Base-by-base conservation (phyloP, 306 rosid species). In the Cyamopsis tetragonoloba region DNA sequence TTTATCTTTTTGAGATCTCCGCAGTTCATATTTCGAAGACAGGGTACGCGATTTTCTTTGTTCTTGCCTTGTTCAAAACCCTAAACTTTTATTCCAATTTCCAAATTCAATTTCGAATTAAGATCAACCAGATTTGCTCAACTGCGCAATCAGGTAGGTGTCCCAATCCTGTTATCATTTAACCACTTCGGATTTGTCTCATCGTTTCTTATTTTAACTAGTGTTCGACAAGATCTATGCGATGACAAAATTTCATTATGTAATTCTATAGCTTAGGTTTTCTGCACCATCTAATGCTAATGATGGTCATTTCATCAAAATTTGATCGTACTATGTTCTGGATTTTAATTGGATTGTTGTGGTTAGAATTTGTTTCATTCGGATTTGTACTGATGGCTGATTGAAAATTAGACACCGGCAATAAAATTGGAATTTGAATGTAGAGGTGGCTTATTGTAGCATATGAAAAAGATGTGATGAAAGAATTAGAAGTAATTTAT, bases 101-200 rank as follows among this genome's bases (percentile, higher is more conserved):
- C 46, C 65, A 49, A 56, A 64, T 44, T 38, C 13, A 2, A 15
- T 11, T 43, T 57, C 27, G 30, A 5, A 12, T 7, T 14, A 27
- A 24, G 38, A 15, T 23, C 26, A 2, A 18, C 30, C 22, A 15
- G 76, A 69, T 80, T 79, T 30, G 54, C n/a, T 19, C 58, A 12
- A 28, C 73, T 26, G 47, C 56, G 18, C 24, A 42, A 26, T 73
- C 50, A 44, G 84, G 84, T 76, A 32, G 8, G 48, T 15, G 1
- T 44, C 11, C 48, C n/a, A n/a, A 18, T 17, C 8, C 3, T 68
- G 7, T 28, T 28, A 58, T 24, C 22, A 3, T 32, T 41, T 5
- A 11, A n/a, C 57, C 14, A 14, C 2, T 32, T 15, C 7, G 3
- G 44, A 5, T 11, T 24, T 42, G 23, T 35, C 28, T 26, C 24